phyloP scores from a whole-genome alignment of 1,284 basidiomycete species.

The Caloboletus inedulis region DNA sequence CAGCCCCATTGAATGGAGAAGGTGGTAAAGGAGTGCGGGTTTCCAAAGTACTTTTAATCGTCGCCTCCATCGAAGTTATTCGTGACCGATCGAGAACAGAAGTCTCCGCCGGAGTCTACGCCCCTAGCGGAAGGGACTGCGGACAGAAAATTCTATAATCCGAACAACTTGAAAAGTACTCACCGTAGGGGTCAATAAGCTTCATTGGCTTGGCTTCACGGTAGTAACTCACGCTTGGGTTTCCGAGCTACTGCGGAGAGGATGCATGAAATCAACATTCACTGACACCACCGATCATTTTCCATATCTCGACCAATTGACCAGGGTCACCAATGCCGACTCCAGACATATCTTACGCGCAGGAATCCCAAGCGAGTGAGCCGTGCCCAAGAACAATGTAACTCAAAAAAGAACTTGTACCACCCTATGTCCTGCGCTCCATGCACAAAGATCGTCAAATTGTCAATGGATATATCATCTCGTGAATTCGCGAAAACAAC shows the following conservation, averaged over 20 bases:
- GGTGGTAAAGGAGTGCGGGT: background rate
- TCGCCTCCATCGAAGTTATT: no score
- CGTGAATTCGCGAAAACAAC: constrained; percentile 1
- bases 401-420: background rate
- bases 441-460: background rate
- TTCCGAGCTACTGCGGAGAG: background rate
- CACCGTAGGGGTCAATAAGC: background rate
- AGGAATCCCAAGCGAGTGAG: background rate
- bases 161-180: no score
- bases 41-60: background rate
- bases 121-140: background rate
- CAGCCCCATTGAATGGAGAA: no score
- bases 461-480: constrained; percentile 5
- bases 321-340: background rate
- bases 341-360: background rate
- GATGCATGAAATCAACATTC: background rate
- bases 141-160: background rate
- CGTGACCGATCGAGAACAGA: background rate
- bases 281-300: background rate
- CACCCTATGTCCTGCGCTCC: background rate
- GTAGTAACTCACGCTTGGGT: background rate
- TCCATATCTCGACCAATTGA: background rate
- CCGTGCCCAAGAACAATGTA: background rate
- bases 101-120: background rate
- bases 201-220: background rate